phyloP scores from a whole-genome alignment of 225 moss, liverwort and hornwort species.

The Anthoceros angustus region DNA sequence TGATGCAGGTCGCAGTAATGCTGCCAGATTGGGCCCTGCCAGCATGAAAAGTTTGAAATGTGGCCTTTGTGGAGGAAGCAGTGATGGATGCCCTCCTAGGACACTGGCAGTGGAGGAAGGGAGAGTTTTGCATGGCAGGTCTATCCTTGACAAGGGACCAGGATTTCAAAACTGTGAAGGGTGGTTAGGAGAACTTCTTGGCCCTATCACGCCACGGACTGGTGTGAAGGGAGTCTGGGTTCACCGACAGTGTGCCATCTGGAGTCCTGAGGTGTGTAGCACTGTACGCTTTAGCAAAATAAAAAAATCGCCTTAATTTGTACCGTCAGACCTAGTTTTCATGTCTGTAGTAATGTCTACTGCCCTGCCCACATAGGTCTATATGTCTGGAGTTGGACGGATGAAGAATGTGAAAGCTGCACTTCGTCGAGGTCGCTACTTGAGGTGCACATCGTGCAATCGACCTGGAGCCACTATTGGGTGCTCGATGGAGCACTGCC shows the following conservation, averaged over 20 bases:
- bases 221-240: constrained; percentile 73
- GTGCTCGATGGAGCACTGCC: constrained; percentile 72
- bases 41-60: constrained; percentile 8
- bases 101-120: constrained; percentile 6
- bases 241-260: constrained; percentile 71
- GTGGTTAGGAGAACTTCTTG: constrained; percentile 69
- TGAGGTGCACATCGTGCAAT: constrained; percentile 60
- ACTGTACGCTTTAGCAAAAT: neutral
- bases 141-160: constrained; percentile 5
- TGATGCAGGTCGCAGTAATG: neutral
- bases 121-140: neutral
- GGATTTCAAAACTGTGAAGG: constrained; percentile 33
- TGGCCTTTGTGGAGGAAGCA: constrained; percentile 14
- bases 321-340: neutral
- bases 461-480: constrained; percentile 77
- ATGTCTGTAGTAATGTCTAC: neutral
- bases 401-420: constrained; percentile 80
- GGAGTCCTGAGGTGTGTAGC: constrained; percentile 61
- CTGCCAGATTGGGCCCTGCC: neutral
- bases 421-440: constrained; percentile 52
- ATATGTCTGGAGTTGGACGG: constrained; percentile 60
- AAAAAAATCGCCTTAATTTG: neutral
- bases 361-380: constrained; percentile 31
- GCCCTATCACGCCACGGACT: constrained; percentile 54
- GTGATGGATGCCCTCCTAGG: constrained; percentile 12